phyloP scores from a whole-genome alignment of 208 protist genomes.

The Tetramitus jugosus region DNA sequence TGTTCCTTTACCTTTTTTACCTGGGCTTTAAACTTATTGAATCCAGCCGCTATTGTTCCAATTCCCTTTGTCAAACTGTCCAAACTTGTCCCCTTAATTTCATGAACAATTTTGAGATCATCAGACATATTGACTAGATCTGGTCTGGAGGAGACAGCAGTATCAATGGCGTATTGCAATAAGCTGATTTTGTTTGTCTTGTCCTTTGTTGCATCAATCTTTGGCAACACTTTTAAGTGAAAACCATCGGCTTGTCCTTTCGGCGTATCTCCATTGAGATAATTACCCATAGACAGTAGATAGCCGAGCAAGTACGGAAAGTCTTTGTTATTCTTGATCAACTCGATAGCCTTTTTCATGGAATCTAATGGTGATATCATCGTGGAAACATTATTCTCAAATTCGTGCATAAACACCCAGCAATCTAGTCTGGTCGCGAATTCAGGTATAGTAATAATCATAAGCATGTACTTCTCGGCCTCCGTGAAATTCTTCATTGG shows the following conservation, averaged over 20 bases:
- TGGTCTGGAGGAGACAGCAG: background rate
- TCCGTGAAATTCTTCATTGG: background rate
- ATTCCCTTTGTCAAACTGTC: background rate
- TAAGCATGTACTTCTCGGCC: background rate
- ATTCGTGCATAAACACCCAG: slow-evolving; percentile 1
- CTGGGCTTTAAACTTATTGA: background rate
- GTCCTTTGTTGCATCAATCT: slow-evolving; percentile 1
- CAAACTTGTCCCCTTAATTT: background rate
- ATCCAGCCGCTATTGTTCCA: background rate
- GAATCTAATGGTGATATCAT: background rate
- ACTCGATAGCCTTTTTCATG: background rate
- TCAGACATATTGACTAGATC: background rate
- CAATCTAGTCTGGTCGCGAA: background rate
- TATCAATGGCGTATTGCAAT: background rate
- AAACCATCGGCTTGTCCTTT: slow-evolving; percentile 22
- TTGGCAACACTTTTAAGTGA: background rate
- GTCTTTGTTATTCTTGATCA: background rate
- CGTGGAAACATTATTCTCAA: background rate
- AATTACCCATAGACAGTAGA: slow-evolving; percentile 4
- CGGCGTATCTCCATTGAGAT: slow-evolving; percentile 2
- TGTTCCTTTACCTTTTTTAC: background rate
- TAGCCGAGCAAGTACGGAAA: background rate
- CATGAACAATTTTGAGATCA: background rate
- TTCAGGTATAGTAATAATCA: background rate
- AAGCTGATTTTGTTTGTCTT: background rate